Base-by-base conservation (phyloP, 2,329 filamentous ascomycete species). In the Colletotrichum sp. region DNA sequence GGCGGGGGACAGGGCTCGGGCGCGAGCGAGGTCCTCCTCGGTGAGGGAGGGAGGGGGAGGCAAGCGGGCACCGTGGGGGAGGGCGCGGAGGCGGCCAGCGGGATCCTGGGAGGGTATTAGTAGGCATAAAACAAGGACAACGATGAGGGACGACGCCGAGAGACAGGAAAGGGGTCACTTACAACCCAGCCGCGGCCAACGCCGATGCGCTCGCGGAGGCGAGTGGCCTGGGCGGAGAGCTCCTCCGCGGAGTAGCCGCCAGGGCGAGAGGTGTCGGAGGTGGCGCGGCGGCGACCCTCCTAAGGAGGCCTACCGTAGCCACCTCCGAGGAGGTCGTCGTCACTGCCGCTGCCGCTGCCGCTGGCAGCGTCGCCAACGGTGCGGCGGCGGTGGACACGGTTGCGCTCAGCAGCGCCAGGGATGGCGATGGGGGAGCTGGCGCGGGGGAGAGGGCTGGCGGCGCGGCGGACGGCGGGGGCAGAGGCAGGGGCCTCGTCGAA, bases 11-110 rank as follows among this genome's bases (percentile, higher is more conserved):
- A 18, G 32, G 15, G 62, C 60, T 7, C 69, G 30, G 24, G 73
- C 73, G 7, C 73, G 70, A 15, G 64, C 57, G 5, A 68, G 57
- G 6, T 55, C 28, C 32, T 76, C 73, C 39, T 72, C 69, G n/a
- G 63, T 72, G n/a, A 76, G 73, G 13, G 73, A 32, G 10, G 57
- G 39, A 4, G 73, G 73, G 13, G 73, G 24, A 1, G 73, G 73
- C 8, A 76, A 63, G 8, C 55, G 62, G 3, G 73, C 72, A 16
- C 73, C 73, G 13, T 28, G 24, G 21, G 73, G 73, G 15, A 76
- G 24, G n/a, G 64, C 21, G 16, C 57, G 69, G n/a, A 76, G 73
- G n/a, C 69, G 69, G n/a, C 73, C 73, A 9, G 73, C 73, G n/a
- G 69, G 69, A 18, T 76, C n/a, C n/a, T n/a, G n/a, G n/a, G n/a